Percentiles rank a stretch among this genome's conserved stretches.
phyloP scores from a whole-genome alignment of 192 early-diverging fungal species.

The Allomyces javanicus region DNA sequence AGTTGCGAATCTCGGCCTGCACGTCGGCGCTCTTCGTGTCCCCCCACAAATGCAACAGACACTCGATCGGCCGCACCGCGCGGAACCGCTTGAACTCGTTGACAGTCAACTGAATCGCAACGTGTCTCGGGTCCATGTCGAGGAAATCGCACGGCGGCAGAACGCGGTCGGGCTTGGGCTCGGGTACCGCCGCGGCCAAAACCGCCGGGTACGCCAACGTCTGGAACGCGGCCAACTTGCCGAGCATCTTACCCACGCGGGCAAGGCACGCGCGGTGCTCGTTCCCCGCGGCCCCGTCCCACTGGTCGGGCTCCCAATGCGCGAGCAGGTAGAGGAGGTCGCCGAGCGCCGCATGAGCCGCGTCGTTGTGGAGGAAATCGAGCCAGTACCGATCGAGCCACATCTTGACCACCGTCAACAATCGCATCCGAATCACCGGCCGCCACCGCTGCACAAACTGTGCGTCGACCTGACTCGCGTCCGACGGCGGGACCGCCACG shows the following conservation, averaged over 20 bases:
- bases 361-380: background rate
- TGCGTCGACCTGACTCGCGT: background rate
- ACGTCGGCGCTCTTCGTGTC: background rate
- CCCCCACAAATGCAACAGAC: background rate
- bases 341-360: background rate
- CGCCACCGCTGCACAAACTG: slow-evolving; percentile 1
- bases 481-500: background rate
- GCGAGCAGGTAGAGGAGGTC: background rate
- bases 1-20: background rate
- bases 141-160: background rate
- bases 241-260: background rate
- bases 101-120: background rate
- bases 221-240: background rate
- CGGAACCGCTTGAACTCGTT: background rate
- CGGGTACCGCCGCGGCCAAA: background rate
- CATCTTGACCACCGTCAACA: background rate
- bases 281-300: background rate
- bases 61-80: slow-evolving; percentile 1
- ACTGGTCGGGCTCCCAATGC: background rate
- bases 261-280: background rate
- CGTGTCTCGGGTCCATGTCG: slow-evolving; percentile 1
- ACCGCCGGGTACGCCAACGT: too few relatives aligned
- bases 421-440: background rate
- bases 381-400: slow-evolving; percentile 4
- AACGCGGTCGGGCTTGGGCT: too few relatives aligned